Conservation (phyloP, 306 rosid genomes). For the Malus asiatica region DNA sequence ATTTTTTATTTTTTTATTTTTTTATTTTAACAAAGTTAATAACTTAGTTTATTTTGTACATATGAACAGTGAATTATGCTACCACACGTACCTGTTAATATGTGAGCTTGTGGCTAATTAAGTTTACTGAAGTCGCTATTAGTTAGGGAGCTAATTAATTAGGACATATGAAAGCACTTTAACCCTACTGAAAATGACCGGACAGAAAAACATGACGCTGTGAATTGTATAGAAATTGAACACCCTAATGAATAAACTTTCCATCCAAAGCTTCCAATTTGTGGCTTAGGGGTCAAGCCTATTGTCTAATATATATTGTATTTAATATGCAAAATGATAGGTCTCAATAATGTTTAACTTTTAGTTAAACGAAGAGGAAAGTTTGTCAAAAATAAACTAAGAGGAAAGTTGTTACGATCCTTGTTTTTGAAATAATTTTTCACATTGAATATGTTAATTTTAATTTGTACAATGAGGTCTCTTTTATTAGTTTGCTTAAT, state of each 20-base stretch:
- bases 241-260: background rate
- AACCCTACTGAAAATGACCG: background rate
- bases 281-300: background rate
- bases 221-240: background rate
- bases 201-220: background rate
- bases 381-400: too few species aligned
- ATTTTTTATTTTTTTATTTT: too few species aligned
- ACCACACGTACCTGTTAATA: constrained; percentile 14
- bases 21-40: too few species aligned
- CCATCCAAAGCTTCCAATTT: background rate
- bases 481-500: too few species aligned
- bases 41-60: constrained; percentile 1
- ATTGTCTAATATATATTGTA: background rate
- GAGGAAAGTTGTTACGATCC: too few species aligned
- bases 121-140: background rate
- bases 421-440: too few species aligned
- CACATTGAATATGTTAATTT: too few species aligned
- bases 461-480: too few species aligned
- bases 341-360: background rate
- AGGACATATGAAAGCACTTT: background rate
- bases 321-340: background rate
- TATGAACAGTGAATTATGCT: constrained; percentile 11
- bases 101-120: background rate
- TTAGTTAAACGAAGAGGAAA: too few species aligned
- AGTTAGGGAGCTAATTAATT: background rate